phyloP scores from a whole-genome alignment of 2,329 filamentous ascomycete species.

The Parascedosporium putredinis region DNA sequence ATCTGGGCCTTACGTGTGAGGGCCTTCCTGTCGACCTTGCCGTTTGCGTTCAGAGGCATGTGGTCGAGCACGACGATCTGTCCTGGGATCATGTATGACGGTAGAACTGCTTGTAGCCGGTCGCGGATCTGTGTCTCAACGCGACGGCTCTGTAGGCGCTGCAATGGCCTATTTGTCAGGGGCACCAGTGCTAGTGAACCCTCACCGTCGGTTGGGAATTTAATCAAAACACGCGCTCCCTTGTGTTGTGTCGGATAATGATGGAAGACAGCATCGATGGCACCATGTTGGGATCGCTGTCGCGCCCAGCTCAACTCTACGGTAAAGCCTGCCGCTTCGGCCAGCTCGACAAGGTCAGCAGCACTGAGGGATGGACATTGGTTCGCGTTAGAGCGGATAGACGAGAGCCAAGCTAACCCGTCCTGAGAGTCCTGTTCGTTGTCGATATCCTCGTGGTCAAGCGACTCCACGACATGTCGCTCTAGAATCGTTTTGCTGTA shows the following conservation, averaged over 20 bases:
- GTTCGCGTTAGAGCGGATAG: conserved; percentile 17
- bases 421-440: conserved; percentile 33
- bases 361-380: conserved; percentile 26
- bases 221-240: background rate
- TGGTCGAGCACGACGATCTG: background rate
- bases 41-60: background rate
- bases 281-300: conserved; percentile 10
- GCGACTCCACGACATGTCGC: conserved; percentile 12
- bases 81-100: background rate
- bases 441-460: background rate
- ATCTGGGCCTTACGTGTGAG: background rate
- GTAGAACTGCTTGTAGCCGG: background rate
- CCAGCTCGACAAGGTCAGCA: conserved; percentile 28
- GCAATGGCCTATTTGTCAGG: background rate
- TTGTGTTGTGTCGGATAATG: background rate
- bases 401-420: conserved; percentile 16
- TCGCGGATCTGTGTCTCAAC: background rate
- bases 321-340: conserved; percentile 32
- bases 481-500: conserved; percentile 21
- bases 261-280: conserved; percentile 16
- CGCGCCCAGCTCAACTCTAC: conserved; percentile 20
- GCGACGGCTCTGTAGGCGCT: background rate
- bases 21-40: background rate
- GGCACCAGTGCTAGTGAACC: background rate
- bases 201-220: background rate